A percentile compares a stretch with the other conserved stretches of the same genome.
These are phyloP conservation scores for Plantago lanceolata DNA, from an alignment of 305 asterid species.

Conservation along the genomic window DNA sequence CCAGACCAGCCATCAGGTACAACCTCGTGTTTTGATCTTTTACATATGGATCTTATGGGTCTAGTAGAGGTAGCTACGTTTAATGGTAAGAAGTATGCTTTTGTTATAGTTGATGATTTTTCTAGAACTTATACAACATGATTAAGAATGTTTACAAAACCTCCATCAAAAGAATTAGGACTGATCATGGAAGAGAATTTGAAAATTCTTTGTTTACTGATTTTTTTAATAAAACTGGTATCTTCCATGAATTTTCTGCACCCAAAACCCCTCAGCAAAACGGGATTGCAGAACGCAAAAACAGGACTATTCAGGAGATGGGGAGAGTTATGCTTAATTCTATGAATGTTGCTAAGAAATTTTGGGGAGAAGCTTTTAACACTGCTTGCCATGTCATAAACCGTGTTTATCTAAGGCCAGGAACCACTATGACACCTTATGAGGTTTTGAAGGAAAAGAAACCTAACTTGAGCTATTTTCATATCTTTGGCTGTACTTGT, in stretches of 20 bases:
- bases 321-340: too few relatives aligned
- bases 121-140: not conserved
- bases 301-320: too few relatives aligned
- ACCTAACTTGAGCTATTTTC: not conserved
- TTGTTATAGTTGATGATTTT: too few relatives aligned
- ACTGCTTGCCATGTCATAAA: not conserved
- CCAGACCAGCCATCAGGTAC: not conserved
- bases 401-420: not conserved
- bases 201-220: not conserved
- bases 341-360: not conserved
- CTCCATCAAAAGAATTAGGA: not conserved
- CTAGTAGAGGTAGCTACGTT: too few relatives aligned
- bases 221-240: not conserved
- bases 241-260: not conserved
- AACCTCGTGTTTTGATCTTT: not conserved
- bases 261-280: too few relatives aligned
- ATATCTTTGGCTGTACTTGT: not conserved
- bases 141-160: not conserved
- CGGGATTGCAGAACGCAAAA: too few relatives aligned
- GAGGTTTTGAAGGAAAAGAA: not conserved
- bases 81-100: too few relatives aligned
- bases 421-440: not conserved
- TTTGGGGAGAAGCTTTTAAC: not conserved
- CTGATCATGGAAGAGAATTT: not conserved
- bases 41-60: not conserved